A percentile compares a stretch with the other conserved stretches of the same genome.
phyloP scores from a whole-genome alignment of 805 yeast species.

The Yarrowia sp. region DNA sequence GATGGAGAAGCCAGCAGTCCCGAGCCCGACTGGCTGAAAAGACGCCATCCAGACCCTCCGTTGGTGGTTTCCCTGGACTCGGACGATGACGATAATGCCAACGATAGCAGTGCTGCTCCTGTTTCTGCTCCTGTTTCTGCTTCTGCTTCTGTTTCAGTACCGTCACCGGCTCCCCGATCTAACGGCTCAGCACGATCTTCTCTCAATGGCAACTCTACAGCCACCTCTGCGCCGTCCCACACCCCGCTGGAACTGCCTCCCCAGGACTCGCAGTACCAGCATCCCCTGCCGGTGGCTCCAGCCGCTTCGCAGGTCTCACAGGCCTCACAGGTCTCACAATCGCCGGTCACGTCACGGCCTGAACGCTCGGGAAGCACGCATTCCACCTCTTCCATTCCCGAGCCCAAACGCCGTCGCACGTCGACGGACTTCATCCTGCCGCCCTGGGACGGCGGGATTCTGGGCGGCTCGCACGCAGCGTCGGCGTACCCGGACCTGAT shows the following conservation, averaged over 20 bases:
- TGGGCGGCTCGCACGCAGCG: not conserved
- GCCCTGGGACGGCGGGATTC: slow-evolving; percentile 11
- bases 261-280: not conserved
- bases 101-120: not conserved
- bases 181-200: too few relatives aligned
- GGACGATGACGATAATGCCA: slow-evolving; percentile 53
- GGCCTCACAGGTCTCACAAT: too few relatives aligned
- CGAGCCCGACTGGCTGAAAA: slow-evolving; percentile 20
- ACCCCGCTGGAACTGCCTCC: slow-evolving; percentile 3
- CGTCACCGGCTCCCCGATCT: too few relatives aligned
- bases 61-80: slow-evolving; percentile 61
- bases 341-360: slow-evolving; percentile 2
- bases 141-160: not conserved
- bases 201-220: too few relatives aligned
- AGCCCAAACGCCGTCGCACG: slow-evolving; percentile 32
- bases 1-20: slow-evolving; percentile 39
- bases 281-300: slow-evolving; percentile 22
- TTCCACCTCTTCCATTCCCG: slow-evolving; percentile 25
- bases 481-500: slow-evolving; percentile 18
- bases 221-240: too few relatives aligned
- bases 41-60: slow-evolving; percentile 44
- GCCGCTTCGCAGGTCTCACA: too few relatives aligned
- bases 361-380: slow-evolving; percentile 37
- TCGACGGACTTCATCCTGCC: slow-evolving; percentile 14
- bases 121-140: not conserved